Base-by-base conservation (phyloP, 306 rosid genomes). In the Crotalaria pallida region DNA sequence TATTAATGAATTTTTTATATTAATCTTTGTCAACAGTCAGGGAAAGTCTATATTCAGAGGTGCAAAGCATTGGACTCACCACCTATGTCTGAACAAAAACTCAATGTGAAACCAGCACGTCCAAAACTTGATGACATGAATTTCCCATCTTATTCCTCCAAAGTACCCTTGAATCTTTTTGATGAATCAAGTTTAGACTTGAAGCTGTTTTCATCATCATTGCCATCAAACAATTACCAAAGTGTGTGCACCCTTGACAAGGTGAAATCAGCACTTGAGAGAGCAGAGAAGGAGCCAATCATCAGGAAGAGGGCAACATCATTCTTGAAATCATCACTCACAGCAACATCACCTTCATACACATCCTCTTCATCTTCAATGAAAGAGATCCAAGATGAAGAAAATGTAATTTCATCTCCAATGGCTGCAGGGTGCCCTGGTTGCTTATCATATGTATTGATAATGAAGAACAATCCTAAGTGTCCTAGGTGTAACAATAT, bases 371-470 rank as follows among this genome's bases (percentile, higher is more conserved):
- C 97, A 0, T 93, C 97, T 0, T 84, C 96, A 5, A 80, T 86
- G 1, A 83, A 76, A 67, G 96, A 94, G 47, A 44, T 72, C 9
- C 89, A 79, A 36, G 97, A 94, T 29, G 96, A 84, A 10, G 96
- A 88, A 4, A 73, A 65, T 56, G 92, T 79, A 9, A 21, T 45
- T 38, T 77, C 92, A 7, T 82, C 97, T 1, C 96, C 97, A 3
- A 69, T 91, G 62, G 97, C 97, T n/a, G 96, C 86, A 15, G 99
- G 96, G 11, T 95, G 99, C 63, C 97, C 97, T 53, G 92, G 96
- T 1, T 95, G 99, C 77, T 72, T 95, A 19, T 91, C 99, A 0
- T 95, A 95, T 76, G 97, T 95, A 0, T 71, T 95, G 86, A 87
- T 91, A 8, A 87, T 85, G 90, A 91, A 88, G 84, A 91, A 82